Evolutionary conservation across 2,329 filamentous ascomycete genomes (phyloP).

Genomic region (Acrocalymma vagum): DNA sequence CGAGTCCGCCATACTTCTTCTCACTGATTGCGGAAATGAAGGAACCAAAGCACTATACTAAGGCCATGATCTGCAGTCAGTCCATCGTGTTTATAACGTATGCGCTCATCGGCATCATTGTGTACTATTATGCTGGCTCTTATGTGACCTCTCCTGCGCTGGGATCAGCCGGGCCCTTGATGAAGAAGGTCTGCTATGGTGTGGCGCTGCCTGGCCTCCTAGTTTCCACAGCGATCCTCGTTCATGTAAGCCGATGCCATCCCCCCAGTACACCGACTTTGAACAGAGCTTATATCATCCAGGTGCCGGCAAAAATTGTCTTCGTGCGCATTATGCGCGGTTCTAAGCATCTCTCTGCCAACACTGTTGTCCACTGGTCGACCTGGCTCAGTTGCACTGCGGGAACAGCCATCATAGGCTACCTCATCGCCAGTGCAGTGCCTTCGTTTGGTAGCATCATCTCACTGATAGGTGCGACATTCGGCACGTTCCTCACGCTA

Average conservation of each 20-base stretch:
- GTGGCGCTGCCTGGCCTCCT: conserved; percentile 57
- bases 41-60: conserved; percentile 65
- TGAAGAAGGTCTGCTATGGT: conserved; percentile 71
- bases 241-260: too few species aligned
- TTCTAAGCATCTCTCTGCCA: conserved; percentile 65
- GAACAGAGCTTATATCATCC: too few species aligned
- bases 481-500: conserved; percentile 11
- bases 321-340: conserved; percentile 75
- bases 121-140: conserved; percentile 70
- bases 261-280: too few species aligned
- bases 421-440: conserved; percentile 8
- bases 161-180: conserved; percentile 62
- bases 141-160: conserved; percentile 70
- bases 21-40: conserved; percentile 70
- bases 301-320: conserved; percentile 10
- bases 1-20: conserved; percentile 41
- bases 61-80: conserved; percentile 67
- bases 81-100: conserved; percentile 67
- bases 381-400: conserved; percentile 11
- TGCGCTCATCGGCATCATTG: conserved; percentile 70
- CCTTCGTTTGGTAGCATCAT: conserved; percentile 10
- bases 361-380: conserved; percentile 8
- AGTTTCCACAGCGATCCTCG: conserved; percentile 12
- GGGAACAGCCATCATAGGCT: conserved; percentile 5
- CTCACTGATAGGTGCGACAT: conserved; percentile 10